phyloP scores from a whole-genome alignment of 768 basidiomycete genomes.

The Coprinellus micaceus region DNA sequence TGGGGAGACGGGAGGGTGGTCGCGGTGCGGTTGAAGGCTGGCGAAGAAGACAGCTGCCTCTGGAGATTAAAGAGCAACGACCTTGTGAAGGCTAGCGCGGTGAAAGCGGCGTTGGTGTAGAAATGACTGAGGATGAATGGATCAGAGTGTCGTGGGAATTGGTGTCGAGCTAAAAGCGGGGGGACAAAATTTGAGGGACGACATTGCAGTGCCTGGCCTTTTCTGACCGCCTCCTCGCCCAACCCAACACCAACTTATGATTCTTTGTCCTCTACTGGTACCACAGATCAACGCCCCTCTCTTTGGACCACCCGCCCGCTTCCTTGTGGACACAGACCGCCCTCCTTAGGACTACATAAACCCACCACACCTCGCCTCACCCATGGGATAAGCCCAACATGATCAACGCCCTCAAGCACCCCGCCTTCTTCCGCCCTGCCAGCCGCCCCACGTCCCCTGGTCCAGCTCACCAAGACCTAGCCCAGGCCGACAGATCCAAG shows the following conservation, averaged over 20 bases:
- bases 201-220: too few species aligned
- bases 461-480: slow-evolving; percentile 29
- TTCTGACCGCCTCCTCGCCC: neutral
- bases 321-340: slow-evolving; percentile 66
- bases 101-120: slow-evolving; percentile 25
- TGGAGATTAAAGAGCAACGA: slow-evolving; percentile 61
- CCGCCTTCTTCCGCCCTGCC: slow-evolving; percentile 60
- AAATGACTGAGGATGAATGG: neutral
- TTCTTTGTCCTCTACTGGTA: slow-evolving; percentile 42
- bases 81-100: slow-evolving; percentile 43
- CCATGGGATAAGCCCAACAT: slow-evolving; percentile 52
- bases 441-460: slow-evolving; percentile 64
- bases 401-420: slow-evolving; percentile 68
- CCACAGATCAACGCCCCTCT: slow-evolving; percentile 53
- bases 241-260: slow-evolving; percentile 45
- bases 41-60: slow-evolving; percentile 67
- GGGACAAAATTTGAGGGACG: slow-evolving; percentile 6
- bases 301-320: slow-evolving; percentile 57
- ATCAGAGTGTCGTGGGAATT: slow-evolving; percentile 16
- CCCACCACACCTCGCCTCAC: slow-evolving; percentile 26
- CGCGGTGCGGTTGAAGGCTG: slow-evolving; percentile 52
- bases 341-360: slow-evolving; percentile 59
- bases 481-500: slow-evolving; percentile 44
- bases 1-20: slow-evolving; percentile 26
- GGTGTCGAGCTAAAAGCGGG: slow-evolving; percentile 6